Base-by-base conservation (phyloP, 495 filamentous ascomycete genomes). In the Podospora pseudoanserina region DNA sequence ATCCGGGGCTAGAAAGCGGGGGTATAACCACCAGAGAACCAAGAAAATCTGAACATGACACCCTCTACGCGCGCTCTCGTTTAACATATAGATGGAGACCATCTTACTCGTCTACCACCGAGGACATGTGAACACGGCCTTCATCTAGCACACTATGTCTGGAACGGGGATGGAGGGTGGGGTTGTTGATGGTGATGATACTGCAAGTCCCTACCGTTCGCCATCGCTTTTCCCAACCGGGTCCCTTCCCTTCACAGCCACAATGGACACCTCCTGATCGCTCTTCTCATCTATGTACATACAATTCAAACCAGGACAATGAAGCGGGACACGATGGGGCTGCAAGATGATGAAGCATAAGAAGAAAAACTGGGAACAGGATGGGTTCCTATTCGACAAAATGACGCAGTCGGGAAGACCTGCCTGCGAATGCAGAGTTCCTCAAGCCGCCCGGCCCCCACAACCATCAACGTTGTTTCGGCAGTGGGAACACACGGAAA, bases 351-450 rank as follows among this genome's bases (percentile, higher is more conserved):
- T 58, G 55, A 58, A 26, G 32, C 1, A 28, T 44, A 19, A 44
- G 49, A 53, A 49, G 60, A 34, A 34, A 55, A 60, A 55, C 16
- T 32, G 26, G 32, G 58, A 28, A 59, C 28, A 44, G 13, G 54
- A 30, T 15, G 28, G 23, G 16, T 60, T 63, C 61, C 30, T 60
- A 59, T 64, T 64, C 32, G 61, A 64, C 32, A 54, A 49, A 49
- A 53, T 68, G 66, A 68, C 67, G 56, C 62, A 65, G 39, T 49
- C 39, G 39, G 39, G 39, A 16, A 49, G 39, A 49, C 39, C 13
- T 49, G 39, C 39, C 13, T 49, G 39, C 39, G 2, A 11, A 49
- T 49, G 39, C 39, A 18, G 1, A 49, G 9, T 49, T 49, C 39
- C 39, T 49, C 39, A 13, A 49, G 2, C 39, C 39, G 2, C 9